Percentiles rank a stretch among this genome's conserved stretches.
These are phyloP conservation scores for Alliaria petiolata DNA, from an alignment of 345 rosid species.

Conservation along the genomic window DNA sequence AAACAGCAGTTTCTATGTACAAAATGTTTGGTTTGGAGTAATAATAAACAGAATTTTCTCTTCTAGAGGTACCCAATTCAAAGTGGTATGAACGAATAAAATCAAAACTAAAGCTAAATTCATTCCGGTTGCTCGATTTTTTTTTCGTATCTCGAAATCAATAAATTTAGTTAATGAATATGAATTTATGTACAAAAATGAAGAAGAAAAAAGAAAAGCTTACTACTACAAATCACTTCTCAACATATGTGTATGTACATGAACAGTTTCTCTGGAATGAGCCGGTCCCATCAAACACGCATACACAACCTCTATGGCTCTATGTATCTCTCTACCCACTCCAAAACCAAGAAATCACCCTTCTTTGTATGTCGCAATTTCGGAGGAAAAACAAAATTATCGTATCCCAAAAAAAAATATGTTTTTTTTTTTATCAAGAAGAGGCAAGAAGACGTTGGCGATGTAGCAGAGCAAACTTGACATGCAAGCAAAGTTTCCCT, in stretches of 20 bases:
- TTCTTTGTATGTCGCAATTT: slow-evolving; percentile 3
- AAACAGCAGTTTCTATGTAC: neutral
- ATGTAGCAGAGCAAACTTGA: slow-evolving; percentile 68
- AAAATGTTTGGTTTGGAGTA: slow-evolving; percentile 1
- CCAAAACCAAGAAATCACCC: slow-evolving; percentile 8
- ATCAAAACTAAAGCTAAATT: neutral
- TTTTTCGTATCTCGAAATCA: neutral
- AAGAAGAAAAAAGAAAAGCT: neutral
- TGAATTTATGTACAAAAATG: neutral
- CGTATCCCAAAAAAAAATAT: neutral
- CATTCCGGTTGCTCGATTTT: neutral
- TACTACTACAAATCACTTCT: neutral
- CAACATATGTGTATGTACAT: neutral
- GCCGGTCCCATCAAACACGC: slow-evolving; percentile 14
- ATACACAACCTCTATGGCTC: neutral
- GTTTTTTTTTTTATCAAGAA: neutral
- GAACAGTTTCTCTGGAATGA: too few relatives aligned
- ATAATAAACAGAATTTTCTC: neutral
- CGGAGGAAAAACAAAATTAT: neutral
- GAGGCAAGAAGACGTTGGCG: slow-evolving; percentile 24
- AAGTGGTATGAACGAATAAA: too few relatives aligned
- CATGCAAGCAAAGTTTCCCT: slow-evolving; percentile 75
- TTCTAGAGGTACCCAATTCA: neutral
- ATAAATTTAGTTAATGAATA: neutral
- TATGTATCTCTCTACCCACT: neutral